Percentiles rank a stretch among this genome's conserved stretches.
These are phyloP conservation scores for Penicillium fimorum DNA, from an alignment of 495 filamentous ascomycete genomes.

Conservation along the genomic window DNA sequence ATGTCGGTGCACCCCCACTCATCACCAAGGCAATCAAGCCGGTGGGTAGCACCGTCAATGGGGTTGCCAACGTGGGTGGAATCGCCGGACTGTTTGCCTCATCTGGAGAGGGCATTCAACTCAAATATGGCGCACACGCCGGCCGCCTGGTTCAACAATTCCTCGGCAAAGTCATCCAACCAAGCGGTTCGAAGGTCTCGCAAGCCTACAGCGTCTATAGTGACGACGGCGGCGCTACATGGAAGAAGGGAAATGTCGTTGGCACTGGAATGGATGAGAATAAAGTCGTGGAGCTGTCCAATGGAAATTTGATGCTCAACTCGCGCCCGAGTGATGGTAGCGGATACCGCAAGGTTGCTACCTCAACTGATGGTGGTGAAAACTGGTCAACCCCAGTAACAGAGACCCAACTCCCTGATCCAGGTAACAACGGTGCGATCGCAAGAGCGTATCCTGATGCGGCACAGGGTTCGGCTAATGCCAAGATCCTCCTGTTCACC, in stretches of 20 bases:
- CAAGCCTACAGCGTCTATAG: not conserved
- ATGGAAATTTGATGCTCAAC: not conserved
- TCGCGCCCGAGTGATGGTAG: not conserved
- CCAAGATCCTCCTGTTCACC: not conserved
- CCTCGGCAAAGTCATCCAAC: not conserved
- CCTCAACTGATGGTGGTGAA: not conserved
- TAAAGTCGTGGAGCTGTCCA: constrained; percentile 1
- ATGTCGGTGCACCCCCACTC: not conserved
- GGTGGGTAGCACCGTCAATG: not conserved
- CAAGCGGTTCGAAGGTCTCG: not conserved
- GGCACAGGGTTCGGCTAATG: not conserved
- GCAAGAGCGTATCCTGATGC: not conserved
- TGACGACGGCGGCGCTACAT: not conserved
- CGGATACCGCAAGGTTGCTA: not conserved
- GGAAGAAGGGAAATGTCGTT: not conserved
- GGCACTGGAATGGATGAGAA: constrained; percentile 2
- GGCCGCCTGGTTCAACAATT: not conserved
- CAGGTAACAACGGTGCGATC: not conserved
- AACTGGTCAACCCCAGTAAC: not conserved
- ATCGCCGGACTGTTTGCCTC: not conserved
- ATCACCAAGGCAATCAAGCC: not conserved
- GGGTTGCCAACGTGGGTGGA: not conserved
- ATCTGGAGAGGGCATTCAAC: not conserved
- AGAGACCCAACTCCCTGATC: not conserved
- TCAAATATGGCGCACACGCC: not conserved